Percentiles rank a stretch among this genome's conserved stretches.
Evolutionary conservation across 345 rosid genomes (phyloP).

Genomic region (Lenwebbia sp.): DNA sequence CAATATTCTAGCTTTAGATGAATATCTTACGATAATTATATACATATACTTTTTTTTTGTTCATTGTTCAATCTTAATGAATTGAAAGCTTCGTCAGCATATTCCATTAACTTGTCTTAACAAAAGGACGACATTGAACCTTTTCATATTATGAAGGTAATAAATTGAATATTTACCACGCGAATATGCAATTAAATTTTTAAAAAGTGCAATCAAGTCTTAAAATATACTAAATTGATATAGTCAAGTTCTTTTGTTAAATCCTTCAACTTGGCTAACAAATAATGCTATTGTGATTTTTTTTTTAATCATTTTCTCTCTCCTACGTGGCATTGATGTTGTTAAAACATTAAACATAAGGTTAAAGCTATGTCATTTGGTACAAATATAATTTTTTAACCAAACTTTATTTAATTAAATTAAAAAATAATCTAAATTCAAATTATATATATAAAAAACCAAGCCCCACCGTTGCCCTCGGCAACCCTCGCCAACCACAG

Average conservation of each 20-base stretch:
- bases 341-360: background rate
- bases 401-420: background rate
- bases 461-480: accelerated
- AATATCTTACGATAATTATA: background rate
- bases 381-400: background rate
- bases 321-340: accelerated
- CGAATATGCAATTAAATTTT: no score
- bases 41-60: background rate
- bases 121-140: no score
- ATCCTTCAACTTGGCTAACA: accelerated
- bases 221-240: no score
- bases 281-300: background rate
- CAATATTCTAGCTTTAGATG: background rate
- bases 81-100: background rate
- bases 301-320: background rate
- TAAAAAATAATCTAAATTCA: background rate
- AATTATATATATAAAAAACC: background rate
- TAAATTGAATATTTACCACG: no score
- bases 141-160: background rate
- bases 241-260: accelerated
- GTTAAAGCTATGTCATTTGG: background rate
- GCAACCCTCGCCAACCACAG: no score
- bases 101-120: no score
- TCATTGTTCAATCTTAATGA: no score
- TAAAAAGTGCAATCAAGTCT: no score